Evolutionary conservation across 345 rosid species (phyloP), one percentile per base, ranked within the genome.

Genomic region (Eucalyptus pumila): DNA sequence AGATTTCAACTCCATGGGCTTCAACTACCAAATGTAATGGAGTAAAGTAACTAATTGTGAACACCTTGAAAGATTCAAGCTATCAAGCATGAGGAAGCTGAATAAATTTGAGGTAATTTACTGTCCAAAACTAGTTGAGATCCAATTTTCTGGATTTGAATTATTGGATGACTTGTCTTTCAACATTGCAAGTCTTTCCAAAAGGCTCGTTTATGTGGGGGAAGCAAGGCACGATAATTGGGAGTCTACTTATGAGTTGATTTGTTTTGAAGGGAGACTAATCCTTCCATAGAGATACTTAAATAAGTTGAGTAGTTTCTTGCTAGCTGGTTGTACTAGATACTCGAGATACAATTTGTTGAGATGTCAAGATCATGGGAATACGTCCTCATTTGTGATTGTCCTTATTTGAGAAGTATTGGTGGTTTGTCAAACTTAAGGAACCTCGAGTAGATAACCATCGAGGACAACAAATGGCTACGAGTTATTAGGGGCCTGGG

Each of bases 311-410:
- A 8, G 3, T 6, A 62, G 16, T 14, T 62, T 62, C 72, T 2
- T 6, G 4, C 72, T 30, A 37, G 9, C 1, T 4, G 16, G 34
- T 14, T 30, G 72, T 37, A 3, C 17, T 13, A 7, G 72, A 62
- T 30, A 62, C 72, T 13, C 9, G 17, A 30, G 34, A 62, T 30
- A 13, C 9, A 62, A 6, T 3, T 30, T 62, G 34, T 62, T 6
- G 72, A 5, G 1, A 30, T 5, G 5, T 65, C 10, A 6, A 37
- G n/a, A 65, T 65, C 37, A 14, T 65, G 34, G 37, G 72, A 65
- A 30, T 2, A 2, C 2, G 7, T n/a, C 15, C 3, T 2, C 8
- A 10, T n/a, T 30, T 65, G 4, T 14, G 9, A 13, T 13, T 62
- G 69, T 62, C 16, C 67, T 60, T 5, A 13, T 13, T 15, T 62